Conservation (phyloP, 139 green algal genomes). For the Haematococcus sp. region DNA sequence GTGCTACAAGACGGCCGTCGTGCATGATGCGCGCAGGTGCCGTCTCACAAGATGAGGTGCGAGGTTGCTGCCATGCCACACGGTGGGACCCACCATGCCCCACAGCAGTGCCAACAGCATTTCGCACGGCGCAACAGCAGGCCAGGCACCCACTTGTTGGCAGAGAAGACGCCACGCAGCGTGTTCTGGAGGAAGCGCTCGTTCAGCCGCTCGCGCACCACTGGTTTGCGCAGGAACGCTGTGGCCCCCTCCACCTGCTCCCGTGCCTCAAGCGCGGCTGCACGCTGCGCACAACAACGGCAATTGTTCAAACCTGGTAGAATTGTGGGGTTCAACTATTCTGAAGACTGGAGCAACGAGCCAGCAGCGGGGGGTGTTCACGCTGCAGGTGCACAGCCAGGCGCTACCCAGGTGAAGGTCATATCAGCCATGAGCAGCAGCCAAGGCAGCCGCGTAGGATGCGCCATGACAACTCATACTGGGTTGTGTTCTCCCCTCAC, state of each 20-base stretch:
- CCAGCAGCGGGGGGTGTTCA: neutral
- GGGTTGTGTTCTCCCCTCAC: too few relatives aligned
- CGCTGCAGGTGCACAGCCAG: neutral
- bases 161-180: conserved; percentile 43
- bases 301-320: too few relatives aligned
- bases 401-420: neutral
- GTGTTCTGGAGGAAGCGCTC: conserved; percentile 73
- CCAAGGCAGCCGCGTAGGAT: neutral
- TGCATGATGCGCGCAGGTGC: too few relatives aligned
- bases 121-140: too few relatives aligned
- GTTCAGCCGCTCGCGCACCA: conserved; percentile 57
- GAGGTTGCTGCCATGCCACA: too few relatives aligned
- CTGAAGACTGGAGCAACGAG: too few relatives aligned
- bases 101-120: neutral
- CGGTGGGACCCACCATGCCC: neutral
- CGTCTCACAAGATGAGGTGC: too few relatives aligned
- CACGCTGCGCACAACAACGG: conserved; percentile 22
- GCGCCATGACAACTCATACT: too few relatives aligned
- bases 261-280: conserved; percentile 33
- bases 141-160: conserved; percentile 40
- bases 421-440: neutral
- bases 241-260: conserved; percentile 42
- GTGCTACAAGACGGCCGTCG: too few relatives aligned
- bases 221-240: conserved; percentile 41
- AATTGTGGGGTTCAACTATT: too few relatives aligned